Percentiles rank a stretch among this genome's conserved stretches.
Evolutionary conservation across 352 stramenopile species (phyloP).

Genomic region (Phytophthora pseudosyringae): DNA sequence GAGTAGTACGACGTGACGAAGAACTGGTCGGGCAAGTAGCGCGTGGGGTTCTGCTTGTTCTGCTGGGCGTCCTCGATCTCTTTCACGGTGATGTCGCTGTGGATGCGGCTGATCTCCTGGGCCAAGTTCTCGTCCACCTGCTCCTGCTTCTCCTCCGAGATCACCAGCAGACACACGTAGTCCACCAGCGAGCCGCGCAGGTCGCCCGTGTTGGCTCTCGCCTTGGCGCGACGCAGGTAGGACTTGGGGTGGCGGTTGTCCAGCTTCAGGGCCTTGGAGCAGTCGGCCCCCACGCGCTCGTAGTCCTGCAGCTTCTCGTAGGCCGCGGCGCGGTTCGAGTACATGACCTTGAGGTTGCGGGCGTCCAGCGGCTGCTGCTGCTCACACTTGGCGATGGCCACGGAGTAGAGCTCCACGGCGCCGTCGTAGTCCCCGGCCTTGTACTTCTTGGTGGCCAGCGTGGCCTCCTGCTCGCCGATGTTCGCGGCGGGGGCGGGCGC

Average conservation of each 20-base stretch:
- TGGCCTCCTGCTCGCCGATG: constrained; percentile 68
- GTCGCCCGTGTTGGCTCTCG: constrained; percentile 53
- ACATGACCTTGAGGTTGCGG: constrained; percentile 88
- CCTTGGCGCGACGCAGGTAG: constrained; percentile 79
- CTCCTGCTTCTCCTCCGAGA: constrained; percentile 81
- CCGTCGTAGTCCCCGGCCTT: constrained; percentile 73
- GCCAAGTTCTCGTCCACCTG: constrained; percentile 75
- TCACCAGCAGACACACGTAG: constrained; percentile 81
- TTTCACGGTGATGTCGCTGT: constrained; percentile 73
- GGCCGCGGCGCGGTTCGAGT: constrained; percentile 79
- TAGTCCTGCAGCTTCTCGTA: constrained; percentile 77
- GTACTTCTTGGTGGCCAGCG: constrained; percentile 79
- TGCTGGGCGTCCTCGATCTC: constrained; percentile 66
- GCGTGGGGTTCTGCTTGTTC: constrained; percentile 64
- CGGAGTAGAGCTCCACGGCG: constrained; percentile 73
- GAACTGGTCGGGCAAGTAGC: constrained; percentile 78
- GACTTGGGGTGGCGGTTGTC: constrained; percentile 83
- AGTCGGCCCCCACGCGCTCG: constrained; percentile 67
- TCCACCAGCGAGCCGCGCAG: constrained; percentile 74
- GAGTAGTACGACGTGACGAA: constrained; percentile 89
- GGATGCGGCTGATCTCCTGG: constrained; percentile 78
- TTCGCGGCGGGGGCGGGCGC: constrained; percentile 26
- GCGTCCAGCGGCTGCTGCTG: constrained; percentile 59
- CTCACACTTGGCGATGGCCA: constrained; percentile 70
- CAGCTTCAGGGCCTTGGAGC: constrained; percentile 57